Evolutionary conservation across 192 early-diverging fungal species (phyloP).

Genomic region (Gamsiella multidivaricata): DNA sequence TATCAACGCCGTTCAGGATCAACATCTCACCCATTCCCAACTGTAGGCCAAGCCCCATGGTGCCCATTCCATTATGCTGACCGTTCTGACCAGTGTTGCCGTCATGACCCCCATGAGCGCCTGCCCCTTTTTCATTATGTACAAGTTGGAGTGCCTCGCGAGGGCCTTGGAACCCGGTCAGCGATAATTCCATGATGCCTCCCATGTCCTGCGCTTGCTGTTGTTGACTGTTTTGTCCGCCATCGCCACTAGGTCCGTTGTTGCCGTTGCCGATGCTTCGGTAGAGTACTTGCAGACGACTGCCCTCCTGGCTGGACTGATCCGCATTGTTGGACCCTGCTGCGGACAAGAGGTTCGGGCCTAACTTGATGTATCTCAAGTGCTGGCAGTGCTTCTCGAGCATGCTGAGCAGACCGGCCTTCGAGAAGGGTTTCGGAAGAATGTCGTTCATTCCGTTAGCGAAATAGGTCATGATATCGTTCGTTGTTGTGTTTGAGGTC

Average conservation of each 20-base stretch:
- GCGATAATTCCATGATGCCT: slow-evolving; percentile 34
- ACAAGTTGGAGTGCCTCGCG: slow-evolving; percentile 40
- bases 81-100: background rate
- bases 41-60: slow-evolving; percentile 32
- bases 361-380: slow-evolving; percentile 55
- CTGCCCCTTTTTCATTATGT: slow-evolving; percentile 37
- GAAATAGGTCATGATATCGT: slow-evolving; percentile 74
- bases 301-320: slow-evolving; percentile 6
- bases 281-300: slow-evolving; percentile 29
- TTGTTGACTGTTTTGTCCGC: background rate
- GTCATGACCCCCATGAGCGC: background rate
- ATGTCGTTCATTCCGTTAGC: slow-evolving; percentile 82
- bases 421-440: slow-evolving; percentile 76
- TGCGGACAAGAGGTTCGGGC: background rate
- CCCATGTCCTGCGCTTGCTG: slow-evolving; percentile 5
- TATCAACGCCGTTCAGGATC: slow-evolving; percentile 37
- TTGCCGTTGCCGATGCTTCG: slow-evolving; percentile 1
- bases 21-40: slow-evolving; percentile 47
- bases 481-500: slow-evolving; percentile 75
- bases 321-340: background rate
- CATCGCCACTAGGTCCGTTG: background rate
- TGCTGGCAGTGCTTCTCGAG: slow-evolving; percentile 70
- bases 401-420: slow-evolving; percentile 59
- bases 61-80: slow-evolving; percentile 1
- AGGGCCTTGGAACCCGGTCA: slow-evolving; percentile 23